These are phyloP conservation scores for Aethionema arabicum DNA, from an alignment of 345 rosid species.

Conservation along the genomic window DNA sequence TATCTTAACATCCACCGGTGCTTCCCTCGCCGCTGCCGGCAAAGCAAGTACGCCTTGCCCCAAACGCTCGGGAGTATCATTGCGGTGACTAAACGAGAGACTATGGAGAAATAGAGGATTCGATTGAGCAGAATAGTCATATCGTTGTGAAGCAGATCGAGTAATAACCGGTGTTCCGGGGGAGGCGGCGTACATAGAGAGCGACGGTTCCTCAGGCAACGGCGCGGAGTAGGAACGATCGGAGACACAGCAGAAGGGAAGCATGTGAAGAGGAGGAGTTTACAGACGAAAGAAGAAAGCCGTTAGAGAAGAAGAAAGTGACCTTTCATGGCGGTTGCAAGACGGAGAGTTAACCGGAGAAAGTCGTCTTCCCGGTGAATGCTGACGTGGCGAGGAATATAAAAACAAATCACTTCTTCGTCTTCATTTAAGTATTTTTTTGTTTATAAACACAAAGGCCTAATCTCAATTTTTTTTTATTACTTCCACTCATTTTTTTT, in stretches of 20 bases:
- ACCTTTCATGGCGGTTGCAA: no score
- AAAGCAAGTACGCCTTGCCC: constrained; percentile 16
- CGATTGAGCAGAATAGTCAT: neutral
- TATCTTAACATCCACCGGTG: constrained; percentile 53
- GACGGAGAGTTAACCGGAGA: constrained; percentile 16
- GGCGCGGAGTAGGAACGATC: constrained; percentile 42
- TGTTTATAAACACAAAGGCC: no score
- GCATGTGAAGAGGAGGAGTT: constrained; percentile 37
- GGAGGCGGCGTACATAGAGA: constrained; percentile 26
- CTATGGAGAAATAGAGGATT: constrained; percentile 3
- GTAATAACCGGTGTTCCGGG: constrained; percentile 16
- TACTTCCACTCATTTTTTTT: no score
- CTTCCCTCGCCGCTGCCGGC: constrained; percentile 23
- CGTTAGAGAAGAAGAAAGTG: constrained; percentile 8
- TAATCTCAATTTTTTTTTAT: no score
- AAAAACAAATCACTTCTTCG: neutral
- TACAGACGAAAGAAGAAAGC: constrained; percentile 1
- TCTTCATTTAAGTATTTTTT: neutral
- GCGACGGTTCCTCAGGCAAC: constrained; percentile 26
- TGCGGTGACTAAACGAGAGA: neutral
- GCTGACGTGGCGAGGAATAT: neutral
- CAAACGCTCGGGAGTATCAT: constrained; percentile 20
- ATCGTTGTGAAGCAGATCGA: constrained; percentile 25
- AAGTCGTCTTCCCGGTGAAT: neutral
- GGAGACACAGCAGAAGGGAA: constrained; percentile 60